These are phyloP conservation scores for Boletus barrowsii DNA, from an alignment of 768 basidiomycete species.

Conservation along the genomic window DNA sequence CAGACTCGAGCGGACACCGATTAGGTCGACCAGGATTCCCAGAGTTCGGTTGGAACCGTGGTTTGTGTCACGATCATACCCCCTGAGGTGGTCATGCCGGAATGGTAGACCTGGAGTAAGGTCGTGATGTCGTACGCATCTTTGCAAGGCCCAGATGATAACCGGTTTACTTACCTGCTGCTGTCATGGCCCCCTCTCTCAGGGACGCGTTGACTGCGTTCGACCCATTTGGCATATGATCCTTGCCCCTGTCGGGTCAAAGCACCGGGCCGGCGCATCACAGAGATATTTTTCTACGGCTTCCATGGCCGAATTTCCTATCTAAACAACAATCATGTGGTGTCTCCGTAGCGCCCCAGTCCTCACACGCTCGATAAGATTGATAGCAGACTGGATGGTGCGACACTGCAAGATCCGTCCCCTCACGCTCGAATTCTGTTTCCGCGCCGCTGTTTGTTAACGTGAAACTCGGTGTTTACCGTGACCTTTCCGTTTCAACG, in stretches of 20 bases:
- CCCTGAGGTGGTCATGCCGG: neutral
- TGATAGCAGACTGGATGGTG: neutral
- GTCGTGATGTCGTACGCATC: constrained; percentile 3
- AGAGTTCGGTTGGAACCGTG: neutral
- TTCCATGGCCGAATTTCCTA: neutral
- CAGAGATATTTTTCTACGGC: neutral
- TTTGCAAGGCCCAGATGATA: neutral
- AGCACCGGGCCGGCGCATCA: constrained; percentile 1
- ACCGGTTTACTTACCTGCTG: neutral
- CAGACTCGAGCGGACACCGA: neutral
- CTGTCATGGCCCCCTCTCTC: neutral
- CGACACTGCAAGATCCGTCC: neutral
- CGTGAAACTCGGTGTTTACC: neutral
- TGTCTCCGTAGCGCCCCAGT: neutral
- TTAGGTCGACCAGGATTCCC: neutral
- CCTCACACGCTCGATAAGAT: constrained; percentile 6
- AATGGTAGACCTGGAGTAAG: neutral
- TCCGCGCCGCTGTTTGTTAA: neutral
- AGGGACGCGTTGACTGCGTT: neutral
- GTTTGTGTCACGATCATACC: neutral
- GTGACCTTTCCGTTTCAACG: neutral
- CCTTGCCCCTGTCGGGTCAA: neutral
- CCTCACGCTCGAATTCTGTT: neutral
- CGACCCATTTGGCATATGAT: neutral
- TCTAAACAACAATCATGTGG: constrained; percentile 2